Conservation (phyloP, 108 stramenopile species). For the Discostella pseudostelligera region DNA sequence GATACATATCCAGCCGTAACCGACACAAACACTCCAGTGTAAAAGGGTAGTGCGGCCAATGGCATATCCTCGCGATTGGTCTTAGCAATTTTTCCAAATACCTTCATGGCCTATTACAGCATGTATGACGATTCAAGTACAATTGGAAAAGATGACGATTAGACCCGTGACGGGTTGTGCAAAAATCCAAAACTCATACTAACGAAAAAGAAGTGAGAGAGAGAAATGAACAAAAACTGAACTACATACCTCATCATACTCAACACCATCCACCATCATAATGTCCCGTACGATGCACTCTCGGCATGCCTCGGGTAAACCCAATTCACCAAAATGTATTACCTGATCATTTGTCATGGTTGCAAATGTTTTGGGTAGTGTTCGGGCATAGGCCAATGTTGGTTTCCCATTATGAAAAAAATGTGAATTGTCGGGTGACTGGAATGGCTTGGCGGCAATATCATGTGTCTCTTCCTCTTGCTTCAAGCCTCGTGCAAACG, state of each 20-base stretch:
- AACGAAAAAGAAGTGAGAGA: too few species aligned
- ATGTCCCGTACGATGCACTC: conserved; percentile 37
- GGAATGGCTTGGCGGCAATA: too few species aligned
- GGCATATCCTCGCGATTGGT: conserved; percentile 60
- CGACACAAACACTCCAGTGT: conserved; percentile 59
- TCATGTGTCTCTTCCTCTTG: too few species aligned
- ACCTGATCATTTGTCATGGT: conserved; percentile 43
- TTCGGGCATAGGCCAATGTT: conserved; percentile 29
- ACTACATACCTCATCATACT: conserved; percentile 32
- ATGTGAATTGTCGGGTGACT: neutral
- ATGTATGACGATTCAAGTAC: neutral
- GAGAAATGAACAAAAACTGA: too few species aligned
- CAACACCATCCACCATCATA: conserved; percentile 42
- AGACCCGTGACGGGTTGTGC: too few species aligned
- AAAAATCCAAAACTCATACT: too few species aligned
- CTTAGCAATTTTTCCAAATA: conserved; percentile 30
- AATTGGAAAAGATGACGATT: too few species aligned
- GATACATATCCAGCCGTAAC: conserved; percentile 50
- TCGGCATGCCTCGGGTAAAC: conserved; percentile 36
- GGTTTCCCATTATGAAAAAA: conserved; percentile 31
- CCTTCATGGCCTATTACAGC: conserved; percentile 46
- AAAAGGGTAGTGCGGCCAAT: conserved; percentile 63
- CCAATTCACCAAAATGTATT: conserved; percentile 24
- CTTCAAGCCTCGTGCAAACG: too few species aligned
- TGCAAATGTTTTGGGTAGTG: conserved; percentile 30